Evolutionary conservation across 768 basidiomycete species (phyloP).

Genomic region (Sarcomyxa edulis): DNA sequence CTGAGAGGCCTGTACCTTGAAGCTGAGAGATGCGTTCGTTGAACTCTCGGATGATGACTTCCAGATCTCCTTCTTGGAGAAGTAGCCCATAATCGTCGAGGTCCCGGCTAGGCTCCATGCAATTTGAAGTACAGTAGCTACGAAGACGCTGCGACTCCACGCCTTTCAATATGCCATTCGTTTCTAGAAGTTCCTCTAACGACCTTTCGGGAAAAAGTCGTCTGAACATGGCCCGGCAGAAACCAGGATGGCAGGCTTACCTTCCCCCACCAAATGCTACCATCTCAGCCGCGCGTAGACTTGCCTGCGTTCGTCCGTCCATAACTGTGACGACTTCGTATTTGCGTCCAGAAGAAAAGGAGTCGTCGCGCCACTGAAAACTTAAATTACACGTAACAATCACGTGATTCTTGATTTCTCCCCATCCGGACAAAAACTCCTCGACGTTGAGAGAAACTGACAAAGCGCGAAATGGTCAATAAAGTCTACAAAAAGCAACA

Average conservation of each 20-base stretch:
- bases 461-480: neutral
- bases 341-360: too few species aligned
- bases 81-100: slow-evolving; percentile 26
- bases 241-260: too few species aligned
- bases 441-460: too few species aligned
- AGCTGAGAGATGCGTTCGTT: slow-evolving; percentile 12
- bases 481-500: neutral
- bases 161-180: slow-evolving; percentile 26
- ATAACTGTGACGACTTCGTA: too few species aligned
- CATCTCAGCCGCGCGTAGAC: too few species aligned
- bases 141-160: slow-evolving; percentile 32
- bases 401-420: too few species aligned
- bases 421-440: neutral
- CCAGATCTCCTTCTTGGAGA: slow-evolving; percentile 20
- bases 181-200: slow-evolving; percentile 25
- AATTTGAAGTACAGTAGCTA: slow-evolving; percentile 25
- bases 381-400: too few species aligned
- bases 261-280: too few species aligned
- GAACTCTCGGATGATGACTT: slow-evolving; percentile 20
- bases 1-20: slow-evolving; percentile 1
- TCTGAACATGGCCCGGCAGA: too few species aligned
- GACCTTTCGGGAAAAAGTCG: too few species aligned
- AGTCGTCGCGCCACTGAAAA: too few species aligned
- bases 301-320: too few species aligned
- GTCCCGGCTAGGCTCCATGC: slow-evolving; percentile 29